Evolutionary conservation across 306 rosid genomes (phyloP), one percentile per base, ranked within the genome.

Genomic region (Benincasa hispida): DNA sequence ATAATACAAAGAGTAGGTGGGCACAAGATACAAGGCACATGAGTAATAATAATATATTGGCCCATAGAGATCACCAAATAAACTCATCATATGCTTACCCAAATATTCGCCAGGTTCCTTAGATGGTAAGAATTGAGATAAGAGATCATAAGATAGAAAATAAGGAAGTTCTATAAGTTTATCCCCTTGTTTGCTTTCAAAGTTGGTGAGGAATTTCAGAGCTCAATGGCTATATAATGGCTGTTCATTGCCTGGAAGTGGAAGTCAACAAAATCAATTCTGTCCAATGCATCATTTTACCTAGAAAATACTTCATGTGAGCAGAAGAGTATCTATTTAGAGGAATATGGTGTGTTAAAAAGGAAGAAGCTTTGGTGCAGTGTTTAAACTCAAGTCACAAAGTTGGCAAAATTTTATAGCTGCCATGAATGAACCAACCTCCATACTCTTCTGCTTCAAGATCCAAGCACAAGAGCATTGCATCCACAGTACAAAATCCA

Each of bases 381-480:
- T n/a, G 21, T 42, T 25, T 19, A 17, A 62, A 62, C 70, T 32
- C 14, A 62, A 62, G 47, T 62, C 70, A 62, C 22, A 62, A 34
- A 63, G 70, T 32, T 66, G 30, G 27, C n/a, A 37, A 17, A 13
- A 22, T 25, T 24, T 34, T 32, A 69, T 7, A 69, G 30, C 57
- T 69, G 21, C 75, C 75, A 69, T 42, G 57, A 22, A 45, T 42
- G 54, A 67, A 39, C 54, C 34, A 69, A 37, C 48, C 50, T 19
- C 25, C 72, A 67, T 67, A 41, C 74, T 67, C 19, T 67, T 41
- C 74, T 67, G 74, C 74, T 67, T 67, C 54, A 21, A 39, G n/a
- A 67, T 67, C 74, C 51, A 66, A 66, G 17, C 13, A 35, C 72
- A 32, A 30, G 34, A 63, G 15, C 72, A 32, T 32, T 62, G 25